Conservation (phyloP, 208 protist genomes). For the Wallacemonas sp. region DNA sequence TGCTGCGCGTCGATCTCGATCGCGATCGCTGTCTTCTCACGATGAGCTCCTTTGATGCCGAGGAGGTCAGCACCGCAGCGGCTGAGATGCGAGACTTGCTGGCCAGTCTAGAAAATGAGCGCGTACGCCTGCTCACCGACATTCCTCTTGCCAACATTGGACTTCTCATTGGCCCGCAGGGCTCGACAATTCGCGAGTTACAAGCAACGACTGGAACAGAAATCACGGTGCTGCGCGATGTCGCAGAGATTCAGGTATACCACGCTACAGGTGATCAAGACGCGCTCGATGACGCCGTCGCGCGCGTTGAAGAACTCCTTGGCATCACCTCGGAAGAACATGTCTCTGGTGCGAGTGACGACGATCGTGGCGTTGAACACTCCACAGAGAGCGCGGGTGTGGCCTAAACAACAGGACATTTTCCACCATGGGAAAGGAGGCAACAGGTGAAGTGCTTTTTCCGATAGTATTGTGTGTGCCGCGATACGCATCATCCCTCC, state of each 20-base stretch:
- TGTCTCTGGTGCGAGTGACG: conserved; percentile 13
- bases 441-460: too few relatives aligned
- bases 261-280: conserved; percentile 27
- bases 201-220: conserved; percentile 36
- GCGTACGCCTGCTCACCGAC: conserved; percentile 33
- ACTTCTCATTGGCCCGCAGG: conserved; percentile 29
- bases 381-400: too few relatives aligned
- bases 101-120: conserved; percentile 14
- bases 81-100: conserved; percentile 22
- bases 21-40: conserved; percentile 21
- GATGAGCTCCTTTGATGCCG: conserved; percentile 32
- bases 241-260: conserved; percentile 43
- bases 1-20: conserved; percentile 50
- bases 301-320: conserved; percentile 17
- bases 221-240: conserved; percentile 34
- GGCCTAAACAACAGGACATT: too few relatives aligned
- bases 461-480: too few relatives aligned
- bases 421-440: too few relatives aligned
- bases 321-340: conserved; percentile 11
- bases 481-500: too few relatives aligned
- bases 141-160: conserved; percentile 26
- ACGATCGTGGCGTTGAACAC: too few relatives aligned
- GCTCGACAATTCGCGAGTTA: conserved; percentile 35
- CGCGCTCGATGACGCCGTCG: conserved; percentile 32
- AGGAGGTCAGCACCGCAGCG: conserved; percentile 32